These are phyloP conservation scores for Globisporangium lucens DNA, from an alignment of 352 stramenopile species.

Conservation along the genomic window DNA sequence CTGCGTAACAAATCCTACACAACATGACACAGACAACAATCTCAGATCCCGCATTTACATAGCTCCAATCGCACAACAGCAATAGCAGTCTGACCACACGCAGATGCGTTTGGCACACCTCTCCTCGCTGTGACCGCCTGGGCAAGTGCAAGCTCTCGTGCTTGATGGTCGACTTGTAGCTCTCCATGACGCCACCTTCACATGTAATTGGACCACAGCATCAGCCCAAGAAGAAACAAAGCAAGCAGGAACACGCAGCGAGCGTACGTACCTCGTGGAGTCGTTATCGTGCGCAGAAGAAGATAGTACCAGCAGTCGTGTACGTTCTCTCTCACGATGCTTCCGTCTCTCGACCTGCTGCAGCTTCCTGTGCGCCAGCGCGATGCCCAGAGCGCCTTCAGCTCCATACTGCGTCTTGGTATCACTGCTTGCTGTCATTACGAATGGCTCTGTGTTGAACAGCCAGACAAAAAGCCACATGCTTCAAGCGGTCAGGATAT, in stretches of 20 bases:
- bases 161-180: neutral
- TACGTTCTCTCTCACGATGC: neutral
- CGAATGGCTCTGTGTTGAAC: neutral
- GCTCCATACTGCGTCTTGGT: neutral
- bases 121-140: neutral
- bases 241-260: neutral
- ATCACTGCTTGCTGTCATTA: neutral
- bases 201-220: neutral
- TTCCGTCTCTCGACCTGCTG: neutral
- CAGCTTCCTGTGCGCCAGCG: neutral
- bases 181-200: neutral
- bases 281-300: neutral
- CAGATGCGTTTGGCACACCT: neutral
- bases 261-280: neutral
- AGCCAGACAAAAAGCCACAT: neutral
- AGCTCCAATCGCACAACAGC: neutral
- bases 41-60: neutral
- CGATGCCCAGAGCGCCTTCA: neutral
- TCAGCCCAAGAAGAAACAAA: neutral
- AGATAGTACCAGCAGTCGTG: neutral
- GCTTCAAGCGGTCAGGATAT: neutral
- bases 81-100: neutral
- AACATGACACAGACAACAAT: neutral
- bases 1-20: constrained; percentile 40
- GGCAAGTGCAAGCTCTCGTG: neutral